Conservation (phyloP, 768 basidiomycete species). For the Favolaschia claudopus region DNA sequence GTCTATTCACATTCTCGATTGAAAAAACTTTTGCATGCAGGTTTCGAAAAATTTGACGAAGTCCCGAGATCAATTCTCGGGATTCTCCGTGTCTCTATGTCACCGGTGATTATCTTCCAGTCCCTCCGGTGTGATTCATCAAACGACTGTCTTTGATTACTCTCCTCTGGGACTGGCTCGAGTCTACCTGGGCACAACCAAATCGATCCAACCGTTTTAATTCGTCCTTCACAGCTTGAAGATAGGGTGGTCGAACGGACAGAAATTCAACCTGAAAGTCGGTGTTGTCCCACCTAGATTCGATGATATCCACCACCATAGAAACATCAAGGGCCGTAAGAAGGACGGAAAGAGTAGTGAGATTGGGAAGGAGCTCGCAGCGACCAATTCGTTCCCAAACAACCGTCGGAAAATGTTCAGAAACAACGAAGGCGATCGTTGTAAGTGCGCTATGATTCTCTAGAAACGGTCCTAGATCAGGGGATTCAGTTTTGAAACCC, state of each 20-base stretch:
- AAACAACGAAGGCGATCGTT: not conserved
- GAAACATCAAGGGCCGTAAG: conserved; percentile 1
- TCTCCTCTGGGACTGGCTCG: no score
- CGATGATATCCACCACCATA: conserved; percentile 9
- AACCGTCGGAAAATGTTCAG: conserved; percentile 9
- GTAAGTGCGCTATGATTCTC: not conserved
- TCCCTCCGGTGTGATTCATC: no score
- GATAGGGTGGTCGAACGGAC: not conserved
- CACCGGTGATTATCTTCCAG: no score
- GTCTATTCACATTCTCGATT: no score
- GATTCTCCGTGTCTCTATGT: no score
- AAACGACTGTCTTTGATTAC: no score
- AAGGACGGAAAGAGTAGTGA: not conserved
- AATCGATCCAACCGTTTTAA: conserved; percentile 7
- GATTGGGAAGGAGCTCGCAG: not conserved
- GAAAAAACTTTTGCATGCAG: no score
- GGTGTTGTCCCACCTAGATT: conserved; percentile 3
- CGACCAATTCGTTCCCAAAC: conserved; percentile 15
- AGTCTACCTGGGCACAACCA: no score
- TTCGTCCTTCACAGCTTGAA: conserved; percentile 2
- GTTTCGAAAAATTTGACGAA: no score
- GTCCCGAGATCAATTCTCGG: no score
- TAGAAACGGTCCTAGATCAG: not conserved
- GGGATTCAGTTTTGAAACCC: not conserved
- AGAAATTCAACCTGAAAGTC: not conserved